Percentiles rank a stretch among this genome's conserved stretches.
Conservation (phyloP, 768 basidiomycete species). For the Suillus placidus region DNA sequence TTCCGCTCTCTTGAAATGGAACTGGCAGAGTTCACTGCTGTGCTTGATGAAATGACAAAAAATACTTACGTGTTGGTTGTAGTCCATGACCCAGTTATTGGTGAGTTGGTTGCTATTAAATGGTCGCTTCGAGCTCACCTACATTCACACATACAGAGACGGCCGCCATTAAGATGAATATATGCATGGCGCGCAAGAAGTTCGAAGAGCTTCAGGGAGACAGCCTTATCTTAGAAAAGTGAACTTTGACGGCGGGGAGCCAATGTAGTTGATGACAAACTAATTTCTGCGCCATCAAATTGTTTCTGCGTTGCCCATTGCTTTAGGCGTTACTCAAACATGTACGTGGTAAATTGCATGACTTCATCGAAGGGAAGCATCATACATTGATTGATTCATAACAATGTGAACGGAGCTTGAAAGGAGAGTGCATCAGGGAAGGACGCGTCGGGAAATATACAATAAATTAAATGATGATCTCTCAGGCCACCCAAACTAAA, state of each 20-base stretch:
- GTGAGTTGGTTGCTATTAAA: constrained; percentile 42
- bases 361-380: too few species aligned
- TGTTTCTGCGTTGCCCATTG: too few species aligned
- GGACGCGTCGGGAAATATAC: not conserved
- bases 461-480: too few species aligned
- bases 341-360: too few species aligned
- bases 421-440: not conserved
- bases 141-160: constrained; percentile 59
- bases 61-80: constrained; percentile 94
- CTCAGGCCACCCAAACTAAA: constrained; percentile 17
- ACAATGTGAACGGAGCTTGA: too few species aligned
- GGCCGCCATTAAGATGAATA: constrained; percentile 85
- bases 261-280: too few species aligned
- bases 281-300: too few species aligned
- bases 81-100: constrained; percentile 86
- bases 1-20: constrained; percentile 89
- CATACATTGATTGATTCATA: too few species aligned
- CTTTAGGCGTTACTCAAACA: too few species aligned
- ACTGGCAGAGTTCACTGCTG: constrained; percentile 81
- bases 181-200: constrained; percentile 81
- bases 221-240: constrained; percentile 42
- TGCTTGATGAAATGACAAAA: constrained; percentile 88
- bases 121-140: constrained; percentile 5
- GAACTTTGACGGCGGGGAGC: too few species aligned
- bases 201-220: constrained; percentile 89